phyloP scores from a whole-genome alignment of 805 yeast genomes.

The Ogataea methylovora region DNA sequence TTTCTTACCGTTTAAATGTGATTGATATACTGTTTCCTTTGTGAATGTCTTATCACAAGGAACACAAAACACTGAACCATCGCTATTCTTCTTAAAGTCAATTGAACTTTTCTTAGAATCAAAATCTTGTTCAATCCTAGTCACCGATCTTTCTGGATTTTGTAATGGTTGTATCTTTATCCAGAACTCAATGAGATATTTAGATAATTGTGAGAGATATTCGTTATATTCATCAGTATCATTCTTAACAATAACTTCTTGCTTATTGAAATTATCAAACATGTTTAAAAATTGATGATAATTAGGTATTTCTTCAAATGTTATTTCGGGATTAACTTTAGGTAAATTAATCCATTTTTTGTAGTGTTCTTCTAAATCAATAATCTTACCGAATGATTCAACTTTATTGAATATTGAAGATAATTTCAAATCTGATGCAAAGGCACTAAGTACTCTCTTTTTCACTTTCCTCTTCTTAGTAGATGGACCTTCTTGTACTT shows the following conservation, averaged over 20 bases:
- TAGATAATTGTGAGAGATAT: slow-evolving; percentile 38
- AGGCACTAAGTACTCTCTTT: slow-evolving; percentile 38
- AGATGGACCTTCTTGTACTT: slow-evolving; percentile 8
- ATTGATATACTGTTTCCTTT: slow-evolving; percentile 54
- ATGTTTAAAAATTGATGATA: slow-evolving; percentile 45
- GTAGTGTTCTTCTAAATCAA: slow-evolving; percentile 51
- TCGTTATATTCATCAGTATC: slow-evolving; percentile 26
- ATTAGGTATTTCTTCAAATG: slow-evolving; percentile 12
- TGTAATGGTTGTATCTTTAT: slow-evolving; percentile 41
- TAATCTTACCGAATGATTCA: slow-evolving; percentile 56
- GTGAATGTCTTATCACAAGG: slow-evolving; percentile 60
- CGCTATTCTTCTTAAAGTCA: slow-evolving; percentile 13
- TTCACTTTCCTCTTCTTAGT: slow-evolving; percentile 19
- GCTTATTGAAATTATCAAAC: slow-evolving; percentile 31
- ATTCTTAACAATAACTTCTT: not conserved
- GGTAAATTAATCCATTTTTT: slow-evolving; percentile 45
- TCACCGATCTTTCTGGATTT: slow-evolving; percentile 26
- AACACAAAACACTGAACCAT: slow-evolving; percentile 41
- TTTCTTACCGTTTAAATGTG: slow-evolving; percentile 68
- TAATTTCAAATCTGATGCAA: slow-evolving; percentile 41
- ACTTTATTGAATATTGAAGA: slow-evolving; percentile 45
- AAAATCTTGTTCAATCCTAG: slow-evolving; percentile 15
- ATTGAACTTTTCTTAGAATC: slow-evolving; percentile 1
- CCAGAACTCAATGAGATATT: slow-evolving; percentile 45
- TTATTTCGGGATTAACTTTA: slow-evolving; percentile 20